These are phyloP conservation scores for Fusarium illudens DNA, from an alignment of 2,329 filamentous ascomycete genomes.

Conservation along the genomic window DNA sequence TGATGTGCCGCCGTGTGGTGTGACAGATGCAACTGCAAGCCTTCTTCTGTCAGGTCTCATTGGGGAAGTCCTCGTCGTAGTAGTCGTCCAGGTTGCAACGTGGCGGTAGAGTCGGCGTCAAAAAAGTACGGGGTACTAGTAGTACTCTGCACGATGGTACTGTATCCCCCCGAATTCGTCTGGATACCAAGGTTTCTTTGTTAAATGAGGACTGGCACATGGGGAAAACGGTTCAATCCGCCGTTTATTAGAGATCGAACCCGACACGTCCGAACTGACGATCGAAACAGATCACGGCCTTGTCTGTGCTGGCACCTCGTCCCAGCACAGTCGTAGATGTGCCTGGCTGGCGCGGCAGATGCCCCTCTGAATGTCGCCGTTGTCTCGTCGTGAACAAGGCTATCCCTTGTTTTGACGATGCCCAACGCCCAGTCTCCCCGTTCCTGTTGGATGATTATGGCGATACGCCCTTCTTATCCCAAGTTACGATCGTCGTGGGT, in stretches of 20 bases:
- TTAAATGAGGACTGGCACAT: slow-evolving; percentile 16
- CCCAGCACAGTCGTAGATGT: slow-evolving; percentile 25
- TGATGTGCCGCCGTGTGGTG: slow-evolving; percentile 35
- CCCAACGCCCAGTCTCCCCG: slow-evolving; percentile 34
- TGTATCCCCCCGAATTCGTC: neutral
- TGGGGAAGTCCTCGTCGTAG: slow-evolving; percentile 25
- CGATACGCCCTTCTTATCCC: slow-evolving; percentile 21
- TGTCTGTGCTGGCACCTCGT: slow-evolving; percentile 27
- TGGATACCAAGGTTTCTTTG: slow-evolving; percentile 1
- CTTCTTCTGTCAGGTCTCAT: slow-evolving; percentile 37
- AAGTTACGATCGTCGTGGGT: slow-evolving; percentile 41
- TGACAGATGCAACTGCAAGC: slow-evolving; percentile 35
- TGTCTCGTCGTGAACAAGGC: slow-evolving; percentile 40
- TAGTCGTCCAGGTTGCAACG: slow-evolving; percentile 33
- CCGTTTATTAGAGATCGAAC: slow-evolving; percentile 40
- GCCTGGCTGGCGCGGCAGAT: slow-evolving; percentile 28
- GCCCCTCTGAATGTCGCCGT: slow-evolving; percentile 20
- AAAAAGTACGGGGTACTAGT: slow-evolving; percentile 14
- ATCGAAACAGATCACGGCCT: slow-evolving; percentile 25
- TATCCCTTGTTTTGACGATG: slow-evolving; percentile 42
- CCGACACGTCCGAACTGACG: slow-evolving; percentile 23
- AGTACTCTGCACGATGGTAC: slow-evolving; percentile 24
- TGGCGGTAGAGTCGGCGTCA: slow-evolving; percentile 33
- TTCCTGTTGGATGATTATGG: slow-evolving; percentile 29
- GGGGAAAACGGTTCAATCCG: slow-evolving; percentile 28